Evolutionary conservation across 2,329 filamentous ascomycete species (phyloP), one percentile per base, ranked within the genome.

Genomic region (Graphilbum fragrans): DNA sequence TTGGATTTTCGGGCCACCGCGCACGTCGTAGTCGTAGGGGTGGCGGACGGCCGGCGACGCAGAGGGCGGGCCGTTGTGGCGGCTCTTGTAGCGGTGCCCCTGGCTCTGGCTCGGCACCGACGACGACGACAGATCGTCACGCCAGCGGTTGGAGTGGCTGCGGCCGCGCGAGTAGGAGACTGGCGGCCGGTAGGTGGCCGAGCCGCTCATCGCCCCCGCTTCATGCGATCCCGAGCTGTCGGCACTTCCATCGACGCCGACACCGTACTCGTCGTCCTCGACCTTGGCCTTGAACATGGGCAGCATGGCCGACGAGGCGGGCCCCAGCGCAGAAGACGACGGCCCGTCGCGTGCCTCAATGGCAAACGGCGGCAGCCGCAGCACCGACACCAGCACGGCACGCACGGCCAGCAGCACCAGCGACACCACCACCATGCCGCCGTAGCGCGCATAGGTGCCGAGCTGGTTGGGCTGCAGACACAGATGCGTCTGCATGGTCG

Each of bases 401-500:
- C 76, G 66, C 8, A 70, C 58, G 35, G 64, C 57, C 7, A 81
- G 64, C 5, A 71, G 46, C 14, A 70, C 53, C 12, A 78, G 35
- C 19, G 64, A 69, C 5, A 77, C 49, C 18, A 69, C 67, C 1
- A 81, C 65, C 16, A 92, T 66, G 22, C 72, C 64, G 27, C 69
- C 75, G 55, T 98, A 98, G 43, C 75, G 73, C 46, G 92, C 77
- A 59, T 90, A 94, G 7, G 87, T 88, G 38, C 74, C 73, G 11
- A 95, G 67, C 58, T 95, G 87, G 58, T 90, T 86, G 0, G 92
- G 92, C 9, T 96, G 69, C 2, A 98, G 72, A 56, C 92, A 98
- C 3, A 96, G 73, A 49, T 93, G 85, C 1, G 85, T 92, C 61
- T 96, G 86, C 4, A 94, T 62, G 0, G 90, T 95, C 4, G 59